phyloP scores from a whole-genome alignment of 2,329 filamentous ascomycete species.

The Verticillium isaacii region DNA sequence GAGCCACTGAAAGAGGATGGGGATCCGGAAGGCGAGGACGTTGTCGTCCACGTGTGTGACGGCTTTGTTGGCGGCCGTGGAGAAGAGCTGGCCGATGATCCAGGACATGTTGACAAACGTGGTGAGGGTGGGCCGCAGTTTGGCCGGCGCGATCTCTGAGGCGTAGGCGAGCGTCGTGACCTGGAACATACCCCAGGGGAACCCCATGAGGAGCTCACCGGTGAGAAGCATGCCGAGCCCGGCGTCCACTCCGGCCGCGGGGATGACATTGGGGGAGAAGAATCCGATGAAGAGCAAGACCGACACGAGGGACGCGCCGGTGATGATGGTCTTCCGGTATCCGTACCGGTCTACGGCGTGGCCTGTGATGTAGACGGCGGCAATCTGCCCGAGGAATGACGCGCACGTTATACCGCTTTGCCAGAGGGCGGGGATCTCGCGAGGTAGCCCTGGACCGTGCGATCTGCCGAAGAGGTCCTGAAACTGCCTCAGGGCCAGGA shows the following conservation, averaged over 20 bases:
- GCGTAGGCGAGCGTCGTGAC: constrained; percentile 31
- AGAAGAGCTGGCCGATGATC: constrained; percentile 31
- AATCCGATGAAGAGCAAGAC: constrained; percentile 7
- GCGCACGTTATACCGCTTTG: constrained; percentile 24
- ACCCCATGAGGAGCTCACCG: constrained; percentile 28
- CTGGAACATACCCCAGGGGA: constrained; percentile 28
- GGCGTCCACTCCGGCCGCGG: constrained; percentile 28
- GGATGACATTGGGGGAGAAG: constrained; percentile 18
- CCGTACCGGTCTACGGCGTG: constrained; percentile 3
- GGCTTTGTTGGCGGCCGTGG: constrained; percentile 24
- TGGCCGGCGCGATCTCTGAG: constrained; percentile 25
- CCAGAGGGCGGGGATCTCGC: constrained; percentile 34
- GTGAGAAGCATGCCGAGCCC: constrained; percentile 22
- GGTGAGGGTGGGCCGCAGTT: constrained; percentile 29
- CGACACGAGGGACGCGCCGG: constrained; percentile 2
- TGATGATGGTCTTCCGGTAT: constrained; percentile 7
- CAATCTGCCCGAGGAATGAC: constrained; percentile 4
- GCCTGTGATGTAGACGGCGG: constrained; percentile 5
- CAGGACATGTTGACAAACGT: constrained; percentile 35
- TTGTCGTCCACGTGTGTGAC: constrained; percentile 17
- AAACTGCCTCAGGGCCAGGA: constrained; percentile 24
- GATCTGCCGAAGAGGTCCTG: constrained; percentile 20
- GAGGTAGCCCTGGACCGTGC: constrained; percentile 16
- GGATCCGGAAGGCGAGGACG: constrained; percentile 30
- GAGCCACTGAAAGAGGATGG: constrained; percentile 33